These are phyloP conservation scores for Tephrocybe sp. DNA, from an alignment of 768 basidiomycete genomes.

Conservation along the genomic window DNA sequence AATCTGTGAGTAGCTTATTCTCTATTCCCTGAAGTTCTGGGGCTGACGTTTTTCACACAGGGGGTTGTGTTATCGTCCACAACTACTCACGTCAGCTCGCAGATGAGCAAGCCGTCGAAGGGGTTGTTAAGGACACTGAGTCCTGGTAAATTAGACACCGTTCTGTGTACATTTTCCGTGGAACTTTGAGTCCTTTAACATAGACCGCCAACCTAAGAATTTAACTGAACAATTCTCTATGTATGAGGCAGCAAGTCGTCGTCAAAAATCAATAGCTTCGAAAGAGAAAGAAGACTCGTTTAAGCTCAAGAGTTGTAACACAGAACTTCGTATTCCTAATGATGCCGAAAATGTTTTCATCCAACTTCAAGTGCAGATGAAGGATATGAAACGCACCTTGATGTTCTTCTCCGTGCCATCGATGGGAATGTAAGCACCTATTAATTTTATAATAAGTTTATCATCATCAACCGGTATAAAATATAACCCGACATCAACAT, in stretches of 20 bases:
- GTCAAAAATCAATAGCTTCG: no score
- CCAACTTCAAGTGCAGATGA: no score
- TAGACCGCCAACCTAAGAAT: background rate
- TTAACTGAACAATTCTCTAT: no score
- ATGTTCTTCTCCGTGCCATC: constrained; percentile 50
- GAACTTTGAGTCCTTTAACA: background rate
- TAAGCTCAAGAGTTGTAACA: constrained; percentile 32
- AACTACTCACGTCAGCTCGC: constrained; percentile 44
- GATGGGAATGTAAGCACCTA: constrained; percentile 58
- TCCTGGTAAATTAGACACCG: constrained; percentile 32
- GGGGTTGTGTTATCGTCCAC: constrained; percentile 47
- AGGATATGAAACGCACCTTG: constrained; percentile 47
- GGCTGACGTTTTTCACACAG: constrained; percentile 21
- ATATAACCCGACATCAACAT: constrained; percentile 6
- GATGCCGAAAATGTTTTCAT: no score
- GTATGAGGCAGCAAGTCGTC: no score
- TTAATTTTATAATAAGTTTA: background rate
- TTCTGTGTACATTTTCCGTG: constrained; percentile 6
- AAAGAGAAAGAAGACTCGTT: no score
- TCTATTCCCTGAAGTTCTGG: background rate
- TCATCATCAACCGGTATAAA: background rate
- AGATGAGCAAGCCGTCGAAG: constrained; percentile 39
- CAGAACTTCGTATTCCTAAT: constrained; percentile 36
- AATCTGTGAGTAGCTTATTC: constrained; percentile 37
- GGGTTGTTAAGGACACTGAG: constrained; percentile 43